Evolutionary conservation across 805 yeast species (phyloP).

Genomic region (Metschnikowia kofuensis): DNA sequence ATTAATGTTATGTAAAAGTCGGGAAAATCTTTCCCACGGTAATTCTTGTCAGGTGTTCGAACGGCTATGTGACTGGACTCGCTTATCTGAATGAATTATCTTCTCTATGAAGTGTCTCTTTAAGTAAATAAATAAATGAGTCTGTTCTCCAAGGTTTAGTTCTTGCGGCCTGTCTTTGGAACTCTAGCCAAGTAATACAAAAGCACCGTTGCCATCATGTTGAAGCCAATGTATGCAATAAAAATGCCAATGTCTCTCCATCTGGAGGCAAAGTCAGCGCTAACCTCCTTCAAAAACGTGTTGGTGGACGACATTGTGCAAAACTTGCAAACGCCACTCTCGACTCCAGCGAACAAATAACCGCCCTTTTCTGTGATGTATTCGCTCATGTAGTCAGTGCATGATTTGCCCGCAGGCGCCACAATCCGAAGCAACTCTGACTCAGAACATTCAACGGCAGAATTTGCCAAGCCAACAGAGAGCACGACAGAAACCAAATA

Average conservation of each 20-base stretch:
- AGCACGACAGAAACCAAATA: constrained; percentile 43
- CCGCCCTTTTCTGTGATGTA: constrained; percentile 50
- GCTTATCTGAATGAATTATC: no score
- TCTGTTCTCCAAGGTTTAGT: no score
- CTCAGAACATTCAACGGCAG: constrained; percentile 47
- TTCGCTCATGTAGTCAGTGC: constrained; percentile 50
- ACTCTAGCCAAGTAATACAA: constrained; percentile 69
- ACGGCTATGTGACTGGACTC: constrained; percentile 29
- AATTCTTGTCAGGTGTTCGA: constrained; percentile 27
- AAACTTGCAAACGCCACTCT: constrained; percentile 56
- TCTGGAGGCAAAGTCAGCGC: constrained; percentile 47
- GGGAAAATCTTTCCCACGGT: no score
- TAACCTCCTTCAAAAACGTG: constrained; percentile 48
- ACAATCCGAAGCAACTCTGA: constrained; percentile 27
- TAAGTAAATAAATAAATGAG: no score
- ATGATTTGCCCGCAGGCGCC: constrained; percentile 58
- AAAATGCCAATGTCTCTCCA: constrained; percentile 68
- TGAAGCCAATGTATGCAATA: constrained; percentile 44
- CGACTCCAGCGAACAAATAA: constrained; percentile 52
- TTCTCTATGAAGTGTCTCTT: no score
- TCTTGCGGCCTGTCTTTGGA: constrained; percentile 45
- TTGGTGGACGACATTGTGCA: constrained; percentile 61
- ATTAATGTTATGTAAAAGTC: no score
- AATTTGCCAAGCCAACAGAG: constrained; percentile 45
- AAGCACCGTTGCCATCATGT: constrained; percentile 29